Conservation (phyloP, 495 filamentous ascomycete genomes). For the Parathielavia hyrcaniae region DNA sequence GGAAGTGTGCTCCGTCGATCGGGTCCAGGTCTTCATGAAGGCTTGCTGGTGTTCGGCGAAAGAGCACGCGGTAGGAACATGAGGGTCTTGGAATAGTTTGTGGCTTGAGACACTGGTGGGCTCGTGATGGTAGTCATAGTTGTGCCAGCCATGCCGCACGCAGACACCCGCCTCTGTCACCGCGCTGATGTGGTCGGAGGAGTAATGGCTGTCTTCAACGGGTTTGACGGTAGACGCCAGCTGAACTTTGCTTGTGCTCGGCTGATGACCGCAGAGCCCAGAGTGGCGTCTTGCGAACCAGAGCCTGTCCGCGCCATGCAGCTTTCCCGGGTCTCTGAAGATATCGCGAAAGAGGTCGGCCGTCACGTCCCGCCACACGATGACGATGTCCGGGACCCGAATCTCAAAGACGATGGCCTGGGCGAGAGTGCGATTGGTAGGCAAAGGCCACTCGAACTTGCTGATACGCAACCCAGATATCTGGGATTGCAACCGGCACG, state of each 20-base stretch:
- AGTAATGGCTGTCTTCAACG: slow-evolving; percentile 18
- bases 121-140: slow-evolving; percentile 33
- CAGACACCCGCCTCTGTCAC: slow-evolving; percentile 37
- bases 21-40: slow-evolving; percentile 14
- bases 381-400: slow-evolving; percentile 38
- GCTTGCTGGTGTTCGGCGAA: slow-evolving; percentile 3
- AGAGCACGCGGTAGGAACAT: slow-evolving; percentile 13
- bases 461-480: slow-evolving; percentile 38
- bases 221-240: slow-evolving; percentile 18
- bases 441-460: slow-evolving; percentile 59
- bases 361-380: slow-evolving; percentile 51
- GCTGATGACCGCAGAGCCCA: background rate
- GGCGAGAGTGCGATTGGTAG: slow-evolving; percentile 28
- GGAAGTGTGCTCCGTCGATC: slow-evolving; percentile 23
- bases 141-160: slow-evolving; percentile 38
- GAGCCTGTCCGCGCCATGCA: background rate
- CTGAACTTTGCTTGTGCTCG: slow-evolving; percentile 10
- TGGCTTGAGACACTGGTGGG: background rate
- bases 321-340: slow-evolving; percentile 18
- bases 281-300: background rate
- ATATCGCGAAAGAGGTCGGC: slow-evolving; percentile 39
- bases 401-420: slow-evolving; percentile 57
- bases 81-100: background rate
- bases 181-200: slow-evolving; percentile 10
- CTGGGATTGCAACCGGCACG: slow-evolving; percentile 23